A percentile compares a stretch with the other conserved stretches of the same genome.
These are phyloP conservation scores for Testicularia cyperi DNA, from an alignment of 1,284 basidiomycete genomes.

Conservation along the genomic window DNA sequence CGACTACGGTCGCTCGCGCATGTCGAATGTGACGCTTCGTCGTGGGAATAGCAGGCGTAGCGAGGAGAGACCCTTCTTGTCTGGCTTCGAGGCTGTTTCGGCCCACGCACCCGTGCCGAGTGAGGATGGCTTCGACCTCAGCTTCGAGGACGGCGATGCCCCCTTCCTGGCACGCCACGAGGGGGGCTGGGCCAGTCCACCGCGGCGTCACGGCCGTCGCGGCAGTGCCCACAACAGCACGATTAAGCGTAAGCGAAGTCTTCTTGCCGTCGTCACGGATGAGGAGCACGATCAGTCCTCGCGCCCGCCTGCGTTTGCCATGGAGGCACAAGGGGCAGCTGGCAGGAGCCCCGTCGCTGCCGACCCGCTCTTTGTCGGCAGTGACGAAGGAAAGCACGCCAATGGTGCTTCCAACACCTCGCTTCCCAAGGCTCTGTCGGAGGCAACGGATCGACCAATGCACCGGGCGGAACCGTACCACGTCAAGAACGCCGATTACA, in stretches of 20 bases:
- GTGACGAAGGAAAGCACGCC: no score
- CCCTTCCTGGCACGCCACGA: slow-evolving; percentile 25
- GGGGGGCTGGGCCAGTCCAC: slow-evolving; percentile 6
- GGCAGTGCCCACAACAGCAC: slow-evolving; percentile 19
- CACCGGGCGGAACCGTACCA: no score
- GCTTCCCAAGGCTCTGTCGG: no score
- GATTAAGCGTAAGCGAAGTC: slow-evolving; percentile 20
- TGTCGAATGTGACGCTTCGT: slow-evolving; percentile 10
- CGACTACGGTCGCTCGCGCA: slow-evolving; percentile 1
- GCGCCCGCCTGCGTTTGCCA: no score
- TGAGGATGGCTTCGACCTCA: slow-evolving; percentile 36
- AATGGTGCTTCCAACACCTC: no score
- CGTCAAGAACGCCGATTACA: not conserved
- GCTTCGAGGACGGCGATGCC: slow-evolving; percentile 45
- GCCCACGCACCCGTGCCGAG: slow-evolving; percentile 45
- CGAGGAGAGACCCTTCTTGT: slow-evolving; percentile 49
- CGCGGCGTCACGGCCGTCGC: slow-evolving; percentile 8
- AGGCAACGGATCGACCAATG: no score
- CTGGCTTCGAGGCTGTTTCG: slow-evolving; percentile 46
- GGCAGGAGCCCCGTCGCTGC: no score
- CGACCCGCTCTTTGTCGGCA: no score
- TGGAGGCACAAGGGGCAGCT: no score
- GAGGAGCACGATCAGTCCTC: slow-evolving; percentile 8
- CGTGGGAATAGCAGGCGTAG: slow-evolving; percentile 23
- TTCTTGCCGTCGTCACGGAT: slow-evolving; percentile 22